Percentiles rank a stretch among this genome's conserved stretches.
Conservation (phyloP, 1,284 basidiomycete genomes). For the Entoloma clypeatum region DNA sequence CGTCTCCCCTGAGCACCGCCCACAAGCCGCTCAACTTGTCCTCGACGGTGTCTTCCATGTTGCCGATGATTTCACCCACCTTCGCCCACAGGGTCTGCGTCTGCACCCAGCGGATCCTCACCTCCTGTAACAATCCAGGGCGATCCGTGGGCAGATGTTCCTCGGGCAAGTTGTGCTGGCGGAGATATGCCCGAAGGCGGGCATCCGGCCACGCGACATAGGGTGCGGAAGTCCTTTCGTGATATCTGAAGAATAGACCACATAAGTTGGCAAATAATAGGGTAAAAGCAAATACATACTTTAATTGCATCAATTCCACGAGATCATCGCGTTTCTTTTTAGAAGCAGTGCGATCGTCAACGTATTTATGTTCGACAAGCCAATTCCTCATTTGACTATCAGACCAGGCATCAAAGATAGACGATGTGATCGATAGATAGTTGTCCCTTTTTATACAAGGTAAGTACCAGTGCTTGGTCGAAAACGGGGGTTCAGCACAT, state of each 20-base stretch:
- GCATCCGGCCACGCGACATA: constrained; percentile 91
- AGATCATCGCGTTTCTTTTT: constrained; percentile 73
- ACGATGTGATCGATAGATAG: constrained; percentile 68
- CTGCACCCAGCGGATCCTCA: constrained; percentile 75
- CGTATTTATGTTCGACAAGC: constrained; percentile 73
- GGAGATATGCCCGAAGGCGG: constrained; percentile 78
- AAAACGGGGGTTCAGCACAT: constrained; percentile 21
- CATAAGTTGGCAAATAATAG: constrained; percentile 17
- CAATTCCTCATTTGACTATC: constrained; percentile 76
- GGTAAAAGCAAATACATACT: constrained; percentile 38
- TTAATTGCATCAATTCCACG: constrained; percentile 60
- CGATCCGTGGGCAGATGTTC: constrained; percentile 58
- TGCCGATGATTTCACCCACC: constrained; percentile 59
- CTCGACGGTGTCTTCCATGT: constrained; percentile 63
- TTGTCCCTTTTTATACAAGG: constrained; percentile 52
- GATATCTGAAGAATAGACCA: constrained; percentile 31
- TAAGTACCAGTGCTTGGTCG: not conserved
- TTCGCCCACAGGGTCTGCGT: constrained; percentile 49
- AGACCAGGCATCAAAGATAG: constrained; percentile 70
- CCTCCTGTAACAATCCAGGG: constrained; percentile 74
- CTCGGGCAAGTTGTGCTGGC: constrained; percentile 70
- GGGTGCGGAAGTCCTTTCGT: constrained; percentile 41
- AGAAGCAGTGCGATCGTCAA: constrained; percentile 53
- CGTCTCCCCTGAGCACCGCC: constrained; percentile 42
- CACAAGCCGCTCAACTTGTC: constrained; percentile 52